Conservation (phyloP, 768 basidiomycete genomes). For the Rhodosporidiobolus odoratus region DNA sequence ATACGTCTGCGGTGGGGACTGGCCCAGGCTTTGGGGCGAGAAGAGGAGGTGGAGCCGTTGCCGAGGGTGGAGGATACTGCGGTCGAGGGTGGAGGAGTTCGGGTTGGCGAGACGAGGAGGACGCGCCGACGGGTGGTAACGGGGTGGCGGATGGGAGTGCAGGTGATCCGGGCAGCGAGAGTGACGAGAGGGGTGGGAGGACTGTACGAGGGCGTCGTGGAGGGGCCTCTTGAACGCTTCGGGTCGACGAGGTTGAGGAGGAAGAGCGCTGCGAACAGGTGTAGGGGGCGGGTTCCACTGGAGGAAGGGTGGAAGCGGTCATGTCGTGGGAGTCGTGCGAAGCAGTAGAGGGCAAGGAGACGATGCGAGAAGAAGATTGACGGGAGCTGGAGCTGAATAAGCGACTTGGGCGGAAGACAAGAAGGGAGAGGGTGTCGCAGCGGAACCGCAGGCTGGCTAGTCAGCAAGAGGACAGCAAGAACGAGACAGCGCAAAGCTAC, state of each 20-base stretch:
- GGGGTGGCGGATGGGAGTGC: neutral
- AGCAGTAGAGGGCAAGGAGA: too few relatives aligned
- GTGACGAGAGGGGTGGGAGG: constrained; percentile 6
- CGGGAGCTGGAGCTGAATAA: too few relatives aligned
- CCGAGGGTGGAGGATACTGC: neutral
- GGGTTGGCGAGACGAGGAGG: neutral
- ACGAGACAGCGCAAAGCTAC: too few relatives aligned
- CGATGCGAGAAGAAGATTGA: too few relatives aligned
- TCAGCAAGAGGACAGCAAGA: too few relatives aligned
- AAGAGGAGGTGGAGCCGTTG: neutral
- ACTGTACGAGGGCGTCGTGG: neutral
- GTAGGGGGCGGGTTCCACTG: too few relatives aligned
- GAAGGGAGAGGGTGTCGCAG: too few relatives aligned
- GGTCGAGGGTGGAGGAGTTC: constrained; percentile 3
- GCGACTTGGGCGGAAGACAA: too few relatives aligned
- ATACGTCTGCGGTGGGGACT: constrained; percentile 3
- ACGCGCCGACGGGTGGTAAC: neutral
- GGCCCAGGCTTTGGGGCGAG: neutral
- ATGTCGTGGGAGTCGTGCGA: too few relatives aligned
- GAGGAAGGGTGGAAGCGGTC: too few relatives aligned
- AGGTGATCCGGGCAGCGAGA: neutral
- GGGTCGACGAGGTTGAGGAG: neutral
- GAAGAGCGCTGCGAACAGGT: neutral
- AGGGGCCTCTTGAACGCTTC: neutral
- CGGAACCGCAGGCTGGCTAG: too few relatives aligned